A percentile compares a stretch with the other conserved stretches of the same genome.
These are phyloP conservation scores for Setomelanomma holmii DNA, from an alignment of 2,329 filamentous ascomycete genomes.

Conservation along the genomic window DNA sequence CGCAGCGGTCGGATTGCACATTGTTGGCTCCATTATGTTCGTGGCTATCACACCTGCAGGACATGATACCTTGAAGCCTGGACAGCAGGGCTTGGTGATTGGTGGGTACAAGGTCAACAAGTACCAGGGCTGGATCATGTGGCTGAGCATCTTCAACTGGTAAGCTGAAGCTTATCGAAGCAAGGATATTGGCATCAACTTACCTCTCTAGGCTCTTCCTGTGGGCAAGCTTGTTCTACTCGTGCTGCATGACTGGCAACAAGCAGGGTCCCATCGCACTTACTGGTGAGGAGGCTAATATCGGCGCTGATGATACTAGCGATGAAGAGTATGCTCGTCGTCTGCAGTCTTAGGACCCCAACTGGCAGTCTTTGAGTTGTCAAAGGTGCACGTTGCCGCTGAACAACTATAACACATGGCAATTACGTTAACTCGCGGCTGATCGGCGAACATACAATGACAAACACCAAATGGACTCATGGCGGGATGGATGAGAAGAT, in stretches of 20 bases:
- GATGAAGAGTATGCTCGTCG: slow-evolving; percentile 29
- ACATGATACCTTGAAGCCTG: slow-evolving; percentile 8
- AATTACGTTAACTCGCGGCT: no score
- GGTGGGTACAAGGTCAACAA: slow-evolving; percentile 27
- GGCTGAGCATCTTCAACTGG: slow-evolving; percentile 35
- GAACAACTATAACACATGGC: no score
- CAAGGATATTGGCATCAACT: no score
- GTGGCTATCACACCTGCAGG: slow-evolving; percentile 7
- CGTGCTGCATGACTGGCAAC: slow-evolving; percentile 32
- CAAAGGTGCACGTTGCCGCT: no score
- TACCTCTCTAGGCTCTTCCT: slow-evolving; percentile 36
- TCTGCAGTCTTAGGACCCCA: slow-evolving; percentile 27
- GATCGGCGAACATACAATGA: no score
- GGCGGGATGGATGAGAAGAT: no score
- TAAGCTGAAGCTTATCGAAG: slow-evolving; percentile 9
- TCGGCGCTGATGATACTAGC: slow-evolving; percentile 12
- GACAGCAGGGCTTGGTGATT: slow-evolving; percentile 21
- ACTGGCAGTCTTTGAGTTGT: slow-evolving; percentile 26
- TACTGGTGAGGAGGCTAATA: slow-evolving; percentile 25
- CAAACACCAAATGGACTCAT: no score
- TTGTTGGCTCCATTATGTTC: slow-evolving; percentile 26
- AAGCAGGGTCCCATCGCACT: slow-evolving; percentile 31
- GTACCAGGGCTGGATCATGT: slow-evolving; percentile 27
- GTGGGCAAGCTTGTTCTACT: slow-evolving; percentile 34
- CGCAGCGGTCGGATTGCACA: slow-evolving; percentile 22